A percentile compares a stretch with the other conserved stretches of the same genome.
These are phyloP conservation scores for Rubus parviflorus DNA, from an alignment of 306 rosid genomes.

Conservation along the genomic window DNA sequence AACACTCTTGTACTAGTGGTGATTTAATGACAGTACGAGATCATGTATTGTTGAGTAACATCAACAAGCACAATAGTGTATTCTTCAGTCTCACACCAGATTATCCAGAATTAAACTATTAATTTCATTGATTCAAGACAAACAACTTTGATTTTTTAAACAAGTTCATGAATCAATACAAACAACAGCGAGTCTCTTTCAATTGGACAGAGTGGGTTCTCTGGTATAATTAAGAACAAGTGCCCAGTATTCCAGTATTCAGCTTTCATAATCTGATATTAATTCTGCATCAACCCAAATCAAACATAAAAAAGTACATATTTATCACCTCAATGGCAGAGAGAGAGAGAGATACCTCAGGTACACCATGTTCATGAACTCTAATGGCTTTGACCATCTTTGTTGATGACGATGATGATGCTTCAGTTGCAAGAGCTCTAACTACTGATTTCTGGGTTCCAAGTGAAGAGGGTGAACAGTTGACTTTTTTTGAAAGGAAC, in stretches of 20 bases:
- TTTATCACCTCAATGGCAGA: background rate
- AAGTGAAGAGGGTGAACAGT: background rate
- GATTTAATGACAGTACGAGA: background rate
- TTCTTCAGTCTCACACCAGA: background rate
- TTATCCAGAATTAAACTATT: background rate
- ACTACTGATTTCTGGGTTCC: conserved; percentile 3
- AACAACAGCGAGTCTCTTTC: no score
- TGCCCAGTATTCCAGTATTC: background rate
- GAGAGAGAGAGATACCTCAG: conserved; percentile 40
- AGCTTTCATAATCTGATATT: background rate
- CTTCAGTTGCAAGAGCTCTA: conserved; percentile 26
- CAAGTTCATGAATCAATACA: background rate
- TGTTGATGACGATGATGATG: conserved; percentile 20
- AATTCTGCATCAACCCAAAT: background rate
- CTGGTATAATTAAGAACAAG: background rate
- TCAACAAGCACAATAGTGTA: background rate
- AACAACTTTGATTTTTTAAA: background rate
- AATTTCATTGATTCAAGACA: background rate
- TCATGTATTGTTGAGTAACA: background rate
- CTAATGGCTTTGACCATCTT: conserved; percentile 78
- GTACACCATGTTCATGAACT: conserved; percentile 75
- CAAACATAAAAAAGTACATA: background rate
- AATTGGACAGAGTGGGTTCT: background rate
- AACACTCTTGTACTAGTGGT: background rate
- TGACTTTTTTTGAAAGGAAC: no score